A percentile compares a stretch with the other conserved stretches of the same genome.
Evolutionary conservation across 768 basidiomycete species (phyloP).

Genomic region (Baorangia bicolor): DNA sequence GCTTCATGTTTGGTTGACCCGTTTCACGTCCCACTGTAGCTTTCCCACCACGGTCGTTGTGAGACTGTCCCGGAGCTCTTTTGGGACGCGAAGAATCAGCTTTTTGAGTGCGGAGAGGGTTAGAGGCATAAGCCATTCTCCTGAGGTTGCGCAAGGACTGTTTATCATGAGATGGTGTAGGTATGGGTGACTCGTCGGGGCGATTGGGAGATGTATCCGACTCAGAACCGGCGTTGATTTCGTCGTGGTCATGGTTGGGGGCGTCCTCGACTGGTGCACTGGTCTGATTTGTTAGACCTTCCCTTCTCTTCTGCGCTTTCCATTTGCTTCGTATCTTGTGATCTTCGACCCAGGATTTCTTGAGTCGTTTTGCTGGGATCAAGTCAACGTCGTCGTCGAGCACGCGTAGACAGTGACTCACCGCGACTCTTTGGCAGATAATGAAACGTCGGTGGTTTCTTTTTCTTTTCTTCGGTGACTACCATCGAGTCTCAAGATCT

Average conservation of each 20-base stretch:
- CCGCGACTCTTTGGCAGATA: conserved; percentile 66
- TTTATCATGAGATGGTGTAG: conserved; percentile 8
- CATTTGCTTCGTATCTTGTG: conserved; percentile 78
- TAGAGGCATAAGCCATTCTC: conserved; percentile 58
- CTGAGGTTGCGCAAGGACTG: conserved; percentile 58
- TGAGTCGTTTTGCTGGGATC: conserved; percentile 70
- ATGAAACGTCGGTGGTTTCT: conserved; percentile 67
- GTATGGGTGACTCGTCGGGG: not conserved
- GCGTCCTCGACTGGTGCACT: not conserved
- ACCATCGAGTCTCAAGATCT: not conserved
- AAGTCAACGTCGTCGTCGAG: conserved; percentile 1
- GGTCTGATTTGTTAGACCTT: conserved; percentile 30
- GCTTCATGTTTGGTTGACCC: conserved; percentile 75
- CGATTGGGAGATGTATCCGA: not conserved
- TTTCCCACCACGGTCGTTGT: conserved; percentile 29
- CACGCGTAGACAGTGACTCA: conserved; percentile 30
- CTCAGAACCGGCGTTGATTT: not conserved
- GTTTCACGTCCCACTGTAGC: conserved; percentile 26
- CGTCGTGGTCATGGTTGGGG: not conserved
- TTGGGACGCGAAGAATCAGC: conserved; percentile 40
- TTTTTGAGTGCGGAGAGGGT: conserved; percentile 58
- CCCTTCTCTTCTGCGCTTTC: conserved; percentile 65
- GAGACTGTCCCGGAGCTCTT: conserved; percentile 12
- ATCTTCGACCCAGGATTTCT: conserved; percentile 75
- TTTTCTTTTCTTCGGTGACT: conserved; percentile 28